Evolutionary conservation across 805 yeast species (phyloP), one percentile per base, ranked within the genome.

Genomic region (Pichia thaimueangensis): DNA sequence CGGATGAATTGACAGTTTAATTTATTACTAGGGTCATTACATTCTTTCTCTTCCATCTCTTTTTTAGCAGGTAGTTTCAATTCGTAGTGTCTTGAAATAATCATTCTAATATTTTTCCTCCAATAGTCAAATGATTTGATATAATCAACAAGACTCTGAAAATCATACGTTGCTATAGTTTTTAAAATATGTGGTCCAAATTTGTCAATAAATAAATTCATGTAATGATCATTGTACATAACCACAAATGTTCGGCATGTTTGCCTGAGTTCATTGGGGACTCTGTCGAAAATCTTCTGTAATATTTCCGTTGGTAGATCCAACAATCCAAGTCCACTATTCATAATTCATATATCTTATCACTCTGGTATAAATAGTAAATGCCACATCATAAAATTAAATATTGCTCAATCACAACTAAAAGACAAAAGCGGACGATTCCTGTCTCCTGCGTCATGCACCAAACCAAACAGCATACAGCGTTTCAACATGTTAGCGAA

Each of bases 151-250:
- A 64, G 42, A 30, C 52, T 48, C 5, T 55, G 55, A 15, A 55
- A 38, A 23, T 57, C 57, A 37, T 54, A 43, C 35, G 48, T 45
- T 1, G 56, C 54, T 13, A 62, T 50, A 24, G 45, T 46, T 24
- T 51, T 45, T 1, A 56, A 27, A 12, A 56, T 51, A 35, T 52
- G 52, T 6, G 49, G 42, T 1, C 64, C 64, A 45, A 57, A 52
- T 16, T 62, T 58, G 17, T 59, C 59, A 6, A 49, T 51, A 35
- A 74, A 48, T 9, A 54, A 45, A 23, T 69, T 64, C 49, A 67
- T 66, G 52, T 64, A 73, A 15, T 69, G 48, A 39, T 73, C 73
- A 53, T 80, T 79, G 59, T 76, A 68, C 37, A 78, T 56, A 4
- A 64, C 50, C 49, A 70, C 76, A 51, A 72, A 75, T 16, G 48